phyloP scores from a whole-genome alignment of 306 rosid genomes.

The Cicer judaicum region DNA sequence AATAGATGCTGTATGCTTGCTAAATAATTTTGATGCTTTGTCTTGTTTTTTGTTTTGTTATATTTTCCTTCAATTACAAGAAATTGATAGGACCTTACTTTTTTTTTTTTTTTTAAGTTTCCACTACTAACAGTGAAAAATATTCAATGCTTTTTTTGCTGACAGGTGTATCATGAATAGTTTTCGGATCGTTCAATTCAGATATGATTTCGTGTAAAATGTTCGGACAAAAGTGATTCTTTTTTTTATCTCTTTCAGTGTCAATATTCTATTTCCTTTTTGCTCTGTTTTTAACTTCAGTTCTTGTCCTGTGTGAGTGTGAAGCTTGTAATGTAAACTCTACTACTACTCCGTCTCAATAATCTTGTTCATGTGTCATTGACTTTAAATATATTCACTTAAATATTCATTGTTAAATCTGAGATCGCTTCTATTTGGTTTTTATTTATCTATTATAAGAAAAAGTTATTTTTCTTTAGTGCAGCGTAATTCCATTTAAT shows the following conservation, averaged over 20 bases:
- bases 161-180: constrained; percentile 47
- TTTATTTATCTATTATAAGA: too few species aligned
- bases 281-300: neutral
- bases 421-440: too few species aligned
- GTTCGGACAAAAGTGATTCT: constrained; percentile 7
- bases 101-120: too few species aligned
- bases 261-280: neutral
- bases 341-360: neutral
- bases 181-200: constrained; percentile 9
- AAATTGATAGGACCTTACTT: neutral
- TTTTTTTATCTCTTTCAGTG: neutral
- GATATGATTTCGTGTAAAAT: constrained; percentile 5
- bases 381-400: neutral
- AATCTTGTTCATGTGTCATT: neutral
- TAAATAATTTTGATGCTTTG: constrained; percentile 24
- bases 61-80: neutral
- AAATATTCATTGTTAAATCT: neutral
- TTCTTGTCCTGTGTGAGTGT: neutral
- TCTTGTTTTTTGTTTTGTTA: neutral
- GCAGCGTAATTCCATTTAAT: too few species aligned
- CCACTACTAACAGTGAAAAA: neutral
- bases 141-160: neutral
- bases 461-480: too few species aligned
- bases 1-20: neutral
- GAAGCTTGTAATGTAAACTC: neutral